Conservation (phyloP, 148 eudicot genomes). For the Rhododendron griersonianum region DNA sequence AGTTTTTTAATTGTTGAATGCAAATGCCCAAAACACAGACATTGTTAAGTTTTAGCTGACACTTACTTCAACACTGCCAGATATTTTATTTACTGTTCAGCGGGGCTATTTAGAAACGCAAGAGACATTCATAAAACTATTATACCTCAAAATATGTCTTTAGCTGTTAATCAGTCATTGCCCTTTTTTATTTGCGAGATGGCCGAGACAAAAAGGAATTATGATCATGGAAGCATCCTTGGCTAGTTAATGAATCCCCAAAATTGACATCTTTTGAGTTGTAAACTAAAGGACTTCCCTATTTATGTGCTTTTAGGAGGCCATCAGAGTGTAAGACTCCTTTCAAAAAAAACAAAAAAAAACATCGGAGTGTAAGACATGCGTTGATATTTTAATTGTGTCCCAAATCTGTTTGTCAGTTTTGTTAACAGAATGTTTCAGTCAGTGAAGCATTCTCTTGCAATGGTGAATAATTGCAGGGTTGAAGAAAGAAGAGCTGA, state of each 20-base stretch:
- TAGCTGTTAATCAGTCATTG: neutral
- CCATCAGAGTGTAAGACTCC: neutral
- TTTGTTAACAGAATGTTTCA: neutral
- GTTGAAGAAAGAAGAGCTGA: conserved; percentile 67
- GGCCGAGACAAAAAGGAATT: neutral
- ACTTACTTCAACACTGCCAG: neutral
- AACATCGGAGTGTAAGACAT: neutral
- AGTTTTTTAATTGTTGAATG: neutral
- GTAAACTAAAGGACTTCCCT: neutral
- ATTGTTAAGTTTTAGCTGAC: neutral
- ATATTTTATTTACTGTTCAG: neutral
- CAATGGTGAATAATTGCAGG: conserved; percentile 31
- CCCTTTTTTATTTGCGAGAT: too few relatives aligned
- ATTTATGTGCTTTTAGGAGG: neutral
- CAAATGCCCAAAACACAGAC: neutral
- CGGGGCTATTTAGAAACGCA: neutral
- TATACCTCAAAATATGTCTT: neutral
- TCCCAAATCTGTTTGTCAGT: neutral
- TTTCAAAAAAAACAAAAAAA: too few relatives aligned
- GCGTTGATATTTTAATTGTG: neutral
- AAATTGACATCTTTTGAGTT: neutral
- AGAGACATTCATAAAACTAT: neutral
- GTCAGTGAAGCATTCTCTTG: neutral
- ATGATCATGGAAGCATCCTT: neutral
- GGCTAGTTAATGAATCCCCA: neutral